These are phyloP conservation scores for Magnusiomyces fungicola DNA, from an alignment of 1,139 yeast species.

Conservation along the genomic window DNA sequence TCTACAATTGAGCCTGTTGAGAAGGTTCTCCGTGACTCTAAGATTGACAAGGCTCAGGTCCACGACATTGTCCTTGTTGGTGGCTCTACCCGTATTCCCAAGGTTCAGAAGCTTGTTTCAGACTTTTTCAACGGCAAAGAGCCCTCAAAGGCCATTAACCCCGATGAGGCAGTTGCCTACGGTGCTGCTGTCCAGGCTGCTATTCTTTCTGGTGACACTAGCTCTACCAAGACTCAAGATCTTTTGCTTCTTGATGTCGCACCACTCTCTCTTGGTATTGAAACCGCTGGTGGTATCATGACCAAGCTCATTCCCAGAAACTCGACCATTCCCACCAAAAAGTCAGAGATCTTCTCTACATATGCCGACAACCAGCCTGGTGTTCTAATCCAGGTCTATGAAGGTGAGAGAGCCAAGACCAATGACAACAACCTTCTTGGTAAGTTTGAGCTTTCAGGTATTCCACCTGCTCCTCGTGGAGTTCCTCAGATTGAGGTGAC, in stretches of 20 bases:
- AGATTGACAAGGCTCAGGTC: conserved; percentile 80
- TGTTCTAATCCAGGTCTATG: conserved; percentile 85
- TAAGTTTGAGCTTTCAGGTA: conserved; percentile 86
- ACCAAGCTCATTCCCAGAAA: conserved; percentile 87
- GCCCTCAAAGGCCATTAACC: conserved; percentile 17
- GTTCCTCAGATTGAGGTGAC: conserved; percentile 93
- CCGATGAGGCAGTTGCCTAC: conserved; percentile 74
- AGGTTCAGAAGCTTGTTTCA: conserved; percentile 93
- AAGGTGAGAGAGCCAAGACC: conserved; percentile 91
- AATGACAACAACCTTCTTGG: conserved; percentile 92
- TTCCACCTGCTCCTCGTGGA: conserved; percentile 95
- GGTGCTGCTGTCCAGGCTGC: conserved; percentile 96
- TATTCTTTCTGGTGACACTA: conserved; percentile 82
- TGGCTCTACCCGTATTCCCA: conserved; percentile 99
- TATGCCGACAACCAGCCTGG: conserved; percentile 93
- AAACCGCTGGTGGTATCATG: conserved; percentile 94
- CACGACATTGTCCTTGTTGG: conserved; percentile 98
- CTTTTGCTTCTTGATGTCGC: conserved; percentile 77
- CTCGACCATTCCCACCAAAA: conserved; percentile 90
- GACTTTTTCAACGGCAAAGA: conserved; percentile 96
- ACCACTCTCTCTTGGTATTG: conserved; percentile 86
- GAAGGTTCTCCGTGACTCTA: conserved; percentile 94
- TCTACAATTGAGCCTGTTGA: conserved; percentile 96
- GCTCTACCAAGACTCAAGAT: conserved; percentile 67
- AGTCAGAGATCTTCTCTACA: conserved; percentile 90